phyloP scores from a whole-genome alignment of 768 basidiomycete species.

The Termitomyces sp. region DNA sequence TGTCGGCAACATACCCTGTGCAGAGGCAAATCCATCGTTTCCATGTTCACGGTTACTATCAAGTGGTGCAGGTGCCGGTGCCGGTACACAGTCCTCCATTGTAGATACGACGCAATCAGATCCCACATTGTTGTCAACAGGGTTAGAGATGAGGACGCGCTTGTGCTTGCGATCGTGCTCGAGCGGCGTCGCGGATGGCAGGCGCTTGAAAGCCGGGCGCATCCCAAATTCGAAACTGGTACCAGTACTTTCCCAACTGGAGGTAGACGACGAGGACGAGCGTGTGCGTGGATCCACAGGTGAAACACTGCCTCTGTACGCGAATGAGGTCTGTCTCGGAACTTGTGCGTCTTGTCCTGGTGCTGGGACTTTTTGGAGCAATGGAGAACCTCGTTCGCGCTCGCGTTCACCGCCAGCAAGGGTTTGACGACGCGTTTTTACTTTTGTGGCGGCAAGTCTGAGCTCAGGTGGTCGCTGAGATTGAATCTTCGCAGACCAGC shows the following conservation, averaged over 20 bases:
- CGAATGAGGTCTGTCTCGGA: too few species aligned
- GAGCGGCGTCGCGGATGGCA: constrained; percentile 2
- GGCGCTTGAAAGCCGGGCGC: neutral
- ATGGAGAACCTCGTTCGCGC: neutral
- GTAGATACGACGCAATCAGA: neutral
- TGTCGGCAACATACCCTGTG: neutral
- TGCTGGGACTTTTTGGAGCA: neutral
- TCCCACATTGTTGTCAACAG: neutral
- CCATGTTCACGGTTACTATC: neutral
- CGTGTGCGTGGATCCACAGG: neutral
- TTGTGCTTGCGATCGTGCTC: neutral
- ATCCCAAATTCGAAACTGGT: neutral
- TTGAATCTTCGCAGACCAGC: constrained; percentile 1
- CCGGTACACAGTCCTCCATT: neutral
- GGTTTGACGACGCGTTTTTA: neutral
- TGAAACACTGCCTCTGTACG: neutral
- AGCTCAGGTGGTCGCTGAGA: neutral
- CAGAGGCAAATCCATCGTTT: neutral
- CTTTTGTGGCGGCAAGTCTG: neutral
- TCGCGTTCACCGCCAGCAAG: neutral
- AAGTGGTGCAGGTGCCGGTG: too few species aligned
- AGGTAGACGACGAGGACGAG: neutral
- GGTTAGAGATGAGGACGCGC: neutral
- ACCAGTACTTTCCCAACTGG: neutral
- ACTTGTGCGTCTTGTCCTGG: too few species aligned